Conservation (phyloP, 2,329 filamentous ascomycete species). For the Lasiodiplodia sp. region DNA sequence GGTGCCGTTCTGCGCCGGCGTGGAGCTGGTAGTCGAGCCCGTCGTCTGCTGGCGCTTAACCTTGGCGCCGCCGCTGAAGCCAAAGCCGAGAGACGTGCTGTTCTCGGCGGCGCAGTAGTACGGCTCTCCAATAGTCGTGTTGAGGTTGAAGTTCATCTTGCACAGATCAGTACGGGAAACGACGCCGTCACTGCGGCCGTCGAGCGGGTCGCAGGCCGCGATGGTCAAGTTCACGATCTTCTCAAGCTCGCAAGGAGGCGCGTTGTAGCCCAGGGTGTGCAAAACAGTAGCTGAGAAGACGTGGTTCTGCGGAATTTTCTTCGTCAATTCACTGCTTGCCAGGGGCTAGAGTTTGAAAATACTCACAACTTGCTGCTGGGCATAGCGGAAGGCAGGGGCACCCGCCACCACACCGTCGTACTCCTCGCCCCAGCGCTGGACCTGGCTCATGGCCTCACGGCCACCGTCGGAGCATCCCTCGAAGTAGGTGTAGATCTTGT, state of each 20-base stretch:
- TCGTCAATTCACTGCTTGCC: not conserved
- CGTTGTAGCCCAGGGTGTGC: conserved; percentile 51
- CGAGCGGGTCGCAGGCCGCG: conserved; percentile 61
- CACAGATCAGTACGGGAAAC: conserved; percentile 59
- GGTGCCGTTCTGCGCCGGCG: conserved; percentile 44
- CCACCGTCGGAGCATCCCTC: conserved; percentile 64
- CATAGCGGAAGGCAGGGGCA: conserved; percentile 57
- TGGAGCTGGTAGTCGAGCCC: conserved; percentile 24
- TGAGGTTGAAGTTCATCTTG: conserved; percentile 56
- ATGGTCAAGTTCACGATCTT: conserved; percentile 65
- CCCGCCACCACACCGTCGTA: conserved; percentile 57
- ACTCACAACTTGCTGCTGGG: conserved; percentile 52
- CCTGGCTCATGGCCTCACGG: conserved; percentile 57
- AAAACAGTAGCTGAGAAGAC: conserved; percentile 51
- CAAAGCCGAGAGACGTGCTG: conserved; percentile 33
- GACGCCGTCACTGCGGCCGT: conserved; percentile 63
- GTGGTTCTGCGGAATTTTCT: conserved; percentile 40
- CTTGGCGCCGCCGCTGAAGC: conserved; percentile 24
- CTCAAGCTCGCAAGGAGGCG: conserved; percentile 55
- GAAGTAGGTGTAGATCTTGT: conserved; percentile 57
- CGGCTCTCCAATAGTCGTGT: conserved; percentile 54
- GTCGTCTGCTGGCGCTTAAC: conserved; percentile 22
- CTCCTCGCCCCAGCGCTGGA: conserved; percentile 59
- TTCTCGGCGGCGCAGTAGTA: conserved; percentile 52
- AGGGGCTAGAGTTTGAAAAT: not conserved